phyloP scores from a whole-genome alignment of 2,329 filamentous ascomycete genomes.

The Aspergillus niger region DNA sequence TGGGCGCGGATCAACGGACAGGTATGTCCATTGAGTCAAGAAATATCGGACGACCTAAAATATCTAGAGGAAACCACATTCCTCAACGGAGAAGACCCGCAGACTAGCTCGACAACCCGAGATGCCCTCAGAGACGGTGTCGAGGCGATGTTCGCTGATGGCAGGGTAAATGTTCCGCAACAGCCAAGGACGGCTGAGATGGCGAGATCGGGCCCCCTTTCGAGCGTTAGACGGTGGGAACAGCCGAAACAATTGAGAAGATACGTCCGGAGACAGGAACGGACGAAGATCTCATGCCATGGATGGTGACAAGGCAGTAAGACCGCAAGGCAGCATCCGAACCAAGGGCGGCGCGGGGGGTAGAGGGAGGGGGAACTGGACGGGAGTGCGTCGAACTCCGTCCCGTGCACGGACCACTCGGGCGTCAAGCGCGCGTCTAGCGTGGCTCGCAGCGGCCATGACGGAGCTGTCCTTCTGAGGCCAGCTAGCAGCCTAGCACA shows the following conservation, averaged over 20 bases:
- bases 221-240: slow-evolving; percentile 1
- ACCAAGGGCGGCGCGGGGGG: slow-evolving; percentile 23
- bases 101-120: slow-evolving; percentile 13
- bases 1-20: slow-evolving; percentile 39
- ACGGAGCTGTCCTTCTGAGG: slow-evolving; percentile 23
- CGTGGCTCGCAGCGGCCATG: slow-evolving; percentile 23
- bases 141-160: slow-evolving; percentile 8
- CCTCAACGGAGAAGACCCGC: slow-evolving; percentile 30
- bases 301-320: slow-evolving; percentile 19
- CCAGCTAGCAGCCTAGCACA: slow-evolving; percentile 20
- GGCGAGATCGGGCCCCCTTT: neutral
- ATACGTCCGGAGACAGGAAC: slow-evolving; percentile 13
- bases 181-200: neutral
- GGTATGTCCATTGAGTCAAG: slow-evolving; percentile 44
- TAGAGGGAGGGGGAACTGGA: slow-evolving; percentile 19
- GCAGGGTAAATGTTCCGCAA: neutral
- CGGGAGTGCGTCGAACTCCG: slow-evolving; percentile 10
- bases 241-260: slow-evolving; percentile 13
- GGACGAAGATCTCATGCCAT: slow-evolving; percentile 20
- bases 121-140: neutral
- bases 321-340: slow-evolving; percentile 20
- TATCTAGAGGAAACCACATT: slow-evolving; percentile 41
- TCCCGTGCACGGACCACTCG: slow-evolving; percentile 17
- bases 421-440: slow-evolving; percentile 24
- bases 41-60: slow-evolving; percentile 30